phyloP scores from a whole-genome alignment of 225 moss, liverwort and hornwort species.

The Sphagnum tenellum region DNA sequence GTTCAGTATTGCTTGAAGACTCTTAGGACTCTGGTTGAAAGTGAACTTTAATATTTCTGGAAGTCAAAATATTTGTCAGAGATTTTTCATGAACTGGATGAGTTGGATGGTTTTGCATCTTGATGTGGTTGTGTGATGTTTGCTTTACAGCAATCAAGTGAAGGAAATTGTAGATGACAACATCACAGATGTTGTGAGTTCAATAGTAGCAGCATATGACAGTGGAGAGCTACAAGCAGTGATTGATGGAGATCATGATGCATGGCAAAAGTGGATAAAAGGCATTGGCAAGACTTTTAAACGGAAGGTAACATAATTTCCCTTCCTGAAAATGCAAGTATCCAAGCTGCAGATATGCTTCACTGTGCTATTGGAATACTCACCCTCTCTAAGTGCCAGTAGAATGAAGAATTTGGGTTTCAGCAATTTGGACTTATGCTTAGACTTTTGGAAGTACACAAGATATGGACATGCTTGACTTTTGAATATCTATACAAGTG shows the following conservation, averaged over 20 bases:
- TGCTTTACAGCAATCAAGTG: conserved; percentile 13
- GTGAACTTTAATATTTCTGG: too few relatives aligned
- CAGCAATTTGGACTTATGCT: not conserved
- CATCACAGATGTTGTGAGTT: conserved; percentile 71
- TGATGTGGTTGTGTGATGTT: too few relatives aligned
- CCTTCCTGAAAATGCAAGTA: not conserved
- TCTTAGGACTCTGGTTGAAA: not conserved
- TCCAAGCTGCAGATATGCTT: too few relatives aligned
- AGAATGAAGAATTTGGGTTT: not conserved
- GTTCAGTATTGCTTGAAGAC: not conserved
- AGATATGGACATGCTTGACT: not conserved
- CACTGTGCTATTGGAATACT: too few relatives aligned
- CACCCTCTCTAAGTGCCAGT: too few relatives aligned
- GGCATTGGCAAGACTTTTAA: conserved; percentile 74
- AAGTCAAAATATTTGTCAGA: too few relatives aligned
- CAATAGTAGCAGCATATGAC: conserved; percentile 62
- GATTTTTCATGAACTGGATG: too few relatives aligned
- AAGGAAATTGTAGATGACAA: conserved; percentile 78
- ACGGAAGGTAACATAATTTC: conserved; percentile 52
- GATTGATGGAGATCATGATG: conserved; percentile 72
- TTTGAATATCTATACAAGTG: not conserved
- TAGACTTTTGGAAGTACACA: not conserved
- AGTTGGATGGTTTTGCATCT: too few relatives aligned
- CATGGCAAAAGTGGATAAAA: conserved; percentile 94
- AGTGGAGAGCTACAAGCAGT: conserved; percentile 63